These are phyloP conservation scores for Simmondsia chinensis DNA, from an alignment of 148 eudicot genomes.

Conservation along the genomic window DNA sequence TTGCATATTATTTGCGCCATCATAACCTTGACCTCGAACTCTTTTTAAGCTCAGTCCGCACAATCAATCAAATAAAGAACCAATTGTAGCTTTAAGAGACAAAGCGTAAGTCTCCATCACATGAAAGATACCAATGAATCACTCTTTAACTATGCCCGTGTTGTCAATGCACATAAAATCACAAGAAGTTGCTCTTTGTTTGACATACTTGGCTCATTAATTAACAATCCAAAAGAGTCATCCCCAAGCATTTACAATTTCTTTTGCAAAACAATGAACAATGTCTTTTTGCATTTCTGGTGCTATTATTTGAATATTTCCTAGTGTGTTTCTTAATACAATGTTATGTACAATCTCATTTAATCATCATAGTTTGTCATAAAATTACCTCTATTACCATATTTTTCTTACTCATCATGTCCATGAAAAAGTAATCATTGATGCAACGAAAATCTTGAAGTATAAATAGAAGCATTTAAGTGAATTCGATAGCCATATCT, in stretches of 20 bases:
- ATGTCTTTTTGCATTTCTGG: not conserved
- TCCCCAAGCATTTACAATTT: not conserved
- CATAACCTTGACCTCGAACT: slow-evolving; percentile 6
- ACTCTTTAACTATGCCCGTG: not conserved
- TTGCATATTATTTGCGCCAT: slow-evolving; percentile 6
- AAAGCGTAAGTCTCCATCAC: not conserved
- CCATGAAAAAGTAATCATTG: not conserved
- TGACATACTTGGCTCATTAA: not conserved
- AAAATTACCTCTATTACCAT: not conserved
- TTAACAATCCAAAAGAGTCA: not conserved
- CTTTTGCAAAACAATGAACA: not conserved
- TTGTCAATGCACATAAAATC: not conserved
- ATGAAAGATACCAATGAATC: not conserved
- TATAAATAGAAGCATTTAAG: not conserved
- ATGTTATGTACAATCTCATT: not conserved
- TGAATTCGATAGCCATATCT: too few relatives aligned
- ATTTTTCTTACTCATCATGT: not conserved
- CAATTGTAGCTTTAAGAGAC: not conserved
- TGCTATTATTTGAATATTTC: not conserved
- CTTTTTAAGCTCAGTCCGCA: not conserved
- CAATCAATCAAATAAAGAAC: not conserved
- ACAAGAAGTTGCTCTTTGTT: not conserved
- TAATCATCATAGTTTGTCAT: not conserved
- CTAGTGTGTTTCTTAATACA: not conserved
- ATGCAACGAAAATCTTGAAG: not conserved